Conservation (phyloP, 1,139 yeast genomes). For the Zygosaccharomyces pseudobailii region DNA sequence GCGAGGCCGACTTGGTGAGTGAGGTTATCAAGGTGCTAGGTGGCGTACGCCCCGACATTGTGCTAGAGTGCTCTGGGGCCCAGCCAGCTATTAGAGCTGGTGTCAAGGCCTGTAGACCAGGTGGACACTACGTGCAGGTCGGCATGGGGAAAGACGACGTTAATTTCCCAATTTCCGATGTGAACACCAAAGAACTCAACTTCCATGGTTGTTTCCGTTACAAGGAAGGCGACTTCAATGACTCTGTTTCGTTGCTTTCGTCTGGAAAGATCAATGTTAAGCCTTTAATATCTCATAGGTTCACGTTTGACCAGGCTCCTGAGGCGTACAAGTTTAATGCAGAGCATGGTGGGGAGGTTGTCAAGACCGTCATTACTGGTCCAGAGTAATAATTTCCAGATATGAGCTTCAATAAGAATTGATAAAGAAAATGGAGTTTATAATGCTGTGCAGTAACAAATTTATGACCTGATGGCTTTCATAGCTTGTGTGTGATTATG, state of each 20-base stretch:
- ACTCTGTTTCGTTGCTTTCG: conserved; percentile 63
- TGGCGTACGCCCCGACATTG: conserved; percentile 51
- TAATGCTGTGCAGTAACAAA: background rate
- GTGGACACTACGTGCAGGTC: conserved; percentile 68
- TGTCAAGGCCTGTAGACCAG: conserved; percentile 50
- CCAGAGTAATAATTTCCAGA: conserved; percentile 28
- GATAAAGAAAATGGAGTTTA: background rate
- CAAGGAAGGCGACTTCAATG: conserved; percentile 70
- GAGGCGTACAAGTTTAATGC: conserved; percentile 72
- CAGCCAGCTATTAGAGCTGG: conserved; percentile 65
- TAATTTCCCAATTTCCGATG: conserved; percentile 67
- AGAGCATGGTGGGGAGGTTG: conserved; percentile 45
- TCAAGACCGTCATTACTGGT: conserved; percentile 61
- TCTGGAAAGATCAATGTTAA: conserved; percentile 59
- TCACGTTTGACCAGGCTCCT: conserved; percentile 66
- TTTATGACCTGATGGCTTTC: background rate
- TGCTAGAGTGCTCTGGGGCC: conserved; percentile 71
- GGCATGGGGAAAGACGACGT: conserved; percentile 70
- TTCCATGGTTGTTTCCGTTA: conserved; percentile 80
- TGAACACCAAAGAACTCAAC: conserved; percentile 64
- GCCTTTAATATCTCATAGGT: conserved; percentile 72
- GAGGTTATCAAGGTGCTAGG: conserved; percentile 40
- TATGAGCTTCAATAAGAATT: background rate
- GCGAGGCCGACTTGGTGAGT: conserved; percentile 36
- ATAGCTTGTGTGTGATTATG: background rate